Conservation (phyloP, 805 yeast genomes). For the Zygosaccharomyces rouxii region DNA sequence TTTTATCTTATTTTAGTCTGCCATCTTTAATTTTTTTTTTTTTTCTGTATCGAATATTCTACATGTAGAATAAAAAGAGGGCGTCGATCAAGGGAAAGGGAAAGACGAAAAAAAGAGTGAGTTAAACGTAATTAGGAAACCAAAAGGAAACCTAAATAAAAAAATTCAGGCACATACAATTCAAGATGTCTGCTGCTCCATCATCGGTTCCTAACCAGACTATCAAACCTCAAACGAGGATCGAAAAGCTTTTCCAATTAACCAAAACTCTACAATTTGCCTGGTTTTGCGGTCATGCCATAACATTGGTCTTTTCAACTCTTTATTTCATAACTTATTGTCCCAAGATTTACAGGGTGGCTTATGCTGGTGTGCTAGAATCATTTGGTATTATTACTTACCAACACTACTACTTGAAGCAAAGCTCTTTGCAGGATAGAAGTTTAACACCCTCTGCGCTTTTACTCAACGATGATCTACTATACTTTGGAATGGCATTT, state of each 20-base stretch:
- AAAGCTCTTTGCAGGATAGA: conserved; percentile 13
- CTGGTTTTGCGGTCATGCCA: conserved; percentile 68
- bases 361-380: conserved; percentile 59
- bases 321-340: conserved; percentile 40
- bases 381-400: conserved; percentile 74
- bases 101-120: not conserved
- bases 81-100: not conserved
- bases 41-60: not conserved
- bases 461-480: conserved; percentile 62
- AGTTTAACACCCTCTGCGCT: conserved; percentile 25
- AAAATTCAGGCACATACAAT: too few species aligned
- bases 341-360: conserved; percentile 49
- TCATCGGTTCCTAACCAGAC: not conserved
- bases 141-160: not conserved
- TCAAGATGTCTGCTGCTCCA: conserved; percentile 4
- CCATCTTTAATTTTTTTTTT: not conserved
- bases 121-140: not conserved
- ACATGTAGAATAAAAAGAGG: too few species aligned
- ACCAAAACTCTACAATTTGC: conserved; percentile 57
- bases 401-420: conserved; percentile 45
- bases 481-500: conserved; percentile 58
- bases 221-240: not conserved
- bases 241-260: conserved; percentile 16
- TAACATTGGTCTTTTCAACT: conserved; percentile 41
- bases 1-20: not conserved